phyloP scores from a whole-genome alignment of 208 protist genomes.

The Eutreptiella sp. region DNA sequence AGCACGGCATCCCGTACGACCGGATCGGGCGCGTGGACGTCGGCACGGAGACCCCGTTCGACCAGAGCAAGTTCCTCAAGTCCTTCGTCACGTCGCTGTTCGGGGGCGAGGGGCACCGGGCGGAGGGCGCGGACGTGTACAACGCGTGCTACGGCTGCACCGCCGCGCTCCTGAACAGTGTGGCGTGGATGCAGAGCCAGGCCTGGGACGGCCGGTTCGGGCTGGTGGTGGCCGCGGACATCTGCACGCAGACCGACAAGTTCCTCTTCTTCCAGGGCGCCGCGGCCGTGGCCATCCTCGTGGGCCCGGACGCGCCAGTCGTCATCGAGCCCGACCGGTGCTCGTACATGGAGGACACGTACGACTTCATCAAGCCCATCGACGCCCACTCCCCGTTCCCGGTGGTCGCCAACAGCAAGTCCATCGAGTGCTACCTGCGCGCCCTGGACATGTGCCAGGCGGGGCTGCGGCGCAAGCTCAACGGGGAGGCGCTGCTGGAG shows the following conservation, averaged over 20 bases:
- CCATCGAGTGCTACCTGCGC: constrained; percentile 63
- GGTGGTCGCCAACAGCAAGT: constrained; percentile 66
- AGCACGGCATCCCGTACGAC: constrained; percentile 44
- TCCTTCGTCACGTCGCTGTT: constrained; percentile 72
- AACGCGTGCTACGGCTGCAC: constrained; percentile 89
- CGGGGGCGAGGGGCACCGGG: constrained; percentile 2
- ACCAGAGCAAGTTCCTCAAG: constrained; percentile 83
- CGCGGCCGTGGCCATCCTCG: constrained; percentile 23
- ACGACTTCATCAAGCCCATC: constrained; percentile 90
- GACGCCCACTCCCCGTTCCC: constrained; percentile 68
- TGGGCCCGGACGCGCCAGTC: constrained; percentile 18
- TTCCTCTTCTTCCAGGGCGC: neutral
- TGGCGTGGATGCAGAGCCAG: constrained; percentile 64
- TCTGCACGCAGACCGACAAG: neutral
- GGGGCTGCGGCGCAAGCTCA: constrained; percentile 33
- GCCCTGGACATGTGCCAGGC: constrained; percentile 71
- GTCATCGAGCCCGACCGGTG: constrained; percentile 23
- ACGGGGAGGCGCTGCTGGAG: neutral
- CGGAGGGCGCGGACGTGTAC: constrained; percentile 66
- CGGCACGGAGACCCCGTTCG: constrained; percentile 80
- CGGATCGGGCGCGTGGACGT: constrained; percentile 76
- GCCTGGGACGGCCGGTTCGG: constrained; percentile 65
- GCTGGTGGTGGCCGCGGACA: constrained; percentile 63
- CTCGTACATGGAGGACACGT: constrained; percentile 61
- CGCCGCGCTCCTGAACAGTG: constrained; percentile 67